Evolutionary conservation across 1,284 basidiomycete species (phyloP), one percentile per base, ranked within the genome.

Genomic region (Trichosporon sp.): DNA sequence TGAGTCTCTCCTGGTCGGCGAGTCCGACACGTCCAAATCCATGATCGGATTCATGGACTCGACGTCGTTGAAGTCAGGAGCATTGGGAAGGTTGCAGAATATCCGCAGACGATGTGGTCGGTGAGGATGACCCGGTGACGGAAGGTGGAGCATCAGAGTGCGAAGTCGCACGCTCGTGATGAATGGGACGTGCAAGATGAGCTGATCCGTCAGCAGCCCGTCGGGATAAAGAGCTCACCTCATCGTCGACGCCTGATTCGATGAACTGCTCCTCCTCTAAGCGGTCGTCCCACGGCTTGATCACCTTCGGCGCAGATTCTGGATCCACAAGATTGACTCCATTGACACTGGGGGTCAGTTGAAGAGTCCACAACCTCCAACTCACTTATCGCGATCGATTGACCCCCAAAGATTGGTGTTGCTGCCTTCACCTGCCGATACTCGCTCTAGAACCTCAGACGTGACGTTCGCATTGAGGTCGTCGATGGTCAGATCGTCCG

Each of bases 281-380:
- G 36, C 80, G 65, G 1, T 80, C 74, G 60, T 81, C 80, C 80
- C 80, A 81, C 0, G 74, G 71, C 70, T 81, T 81, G 72, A 81
- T 79, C n/a, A 80, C 75, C 37, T 68, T 72, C 2, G 75, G 71
- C 2, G 76, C 79, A 8, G 70, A 67, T 13, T 64, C 68, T 0
- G 76, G 71, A 16, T 76, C 72, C 23, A 70, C 70, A n/a, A 69
- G 61, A 59, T 81, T 81, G 23, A 79, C 65, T 8, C 79, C 79
- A 2, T 72, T 70, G 9, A 81, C 78, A 64, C 79, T 81, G 62
- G 5, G 4, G 4, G 59, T 70, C 65, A 72, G 65, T 27, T 25
- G 9, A 23, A n/a, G 19, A 44, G 6, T 9, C 11, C 3, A 27
- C 5, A 1, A 31, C 21, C 31, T n/a, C 2, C 7, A 49, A 64